Evolutionary conservation across 2,329 filamentous ascomycete species (phyloP).

Genomic region (Penicillium sp.): DNA sequence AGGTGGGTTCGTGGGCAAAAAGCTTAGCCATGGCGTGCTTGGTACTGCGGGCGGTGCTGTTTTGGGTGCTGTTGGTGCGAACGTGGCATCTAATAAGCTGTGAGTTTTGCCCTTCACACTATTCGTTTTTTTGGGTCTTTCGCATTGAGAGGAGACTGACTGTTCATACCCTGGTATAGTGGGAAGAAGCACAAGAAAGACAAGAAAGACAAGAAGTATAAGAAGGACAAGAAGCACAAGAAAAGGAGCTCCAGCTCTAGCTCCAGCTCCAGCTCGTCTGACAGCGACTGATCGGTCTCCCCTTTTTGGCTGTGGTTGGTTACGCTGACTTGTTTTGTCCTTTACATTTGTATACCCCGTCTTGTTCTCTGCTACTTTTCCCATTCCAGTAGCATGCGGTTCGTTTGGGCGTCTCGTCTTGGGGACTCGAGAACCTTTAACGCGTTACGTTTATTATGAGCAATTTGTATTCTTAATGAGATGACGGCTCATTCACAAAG

Average conservation of each 20-base stretch:
- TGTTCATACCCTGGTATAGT: background rate
- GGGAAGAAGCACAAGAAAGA: slow-evolving; percentile 16
- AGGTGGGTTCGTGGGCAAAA: slow-evolving; percentile 20
- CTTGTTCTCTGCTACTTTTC: background rate
- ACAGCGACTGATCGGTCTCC: slow-evolving; percentile 5
- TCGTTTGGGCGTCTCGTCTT: background rate
- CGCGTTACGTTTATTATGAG: background rate
- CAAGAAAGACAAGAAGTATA: slow-evolving; percentile 18
- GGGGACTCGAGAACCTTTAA: background rate
- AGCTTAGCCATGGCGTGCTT: slow-evolving; percentile 16
- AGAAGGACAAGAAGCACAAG: slow-evolving; percentile 19
- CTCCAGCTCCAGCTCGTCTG: slow-evolving; percentile 13
- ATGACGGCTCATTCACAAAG: background rate
- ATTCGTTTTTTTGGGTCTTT: background rate
- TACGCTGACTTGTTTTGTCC: background rate
- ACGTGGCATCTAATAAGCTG: slow-evolving; percentile 17
- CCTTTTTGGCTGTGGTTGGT: background rate
- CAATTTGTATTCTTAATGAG: slow-evolving; percentile 2
- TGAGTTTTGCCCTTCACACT: slow-evolving; percentile 5
- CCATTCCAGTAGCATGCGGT: no score
- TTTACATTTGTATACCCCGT: background rate
- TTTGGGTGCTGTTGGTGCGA: slow-evolving; percentile 20
- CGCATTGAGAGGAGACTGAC: background rate
- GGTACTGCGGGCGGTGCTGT: slow-evolving; percentile 20
- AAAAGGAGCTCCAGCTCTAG: slow-evolving; percentile 11